phyloP scores from a whole-genome alignment of 345 rosid species.

The Erucastrum elatum region DNA sequence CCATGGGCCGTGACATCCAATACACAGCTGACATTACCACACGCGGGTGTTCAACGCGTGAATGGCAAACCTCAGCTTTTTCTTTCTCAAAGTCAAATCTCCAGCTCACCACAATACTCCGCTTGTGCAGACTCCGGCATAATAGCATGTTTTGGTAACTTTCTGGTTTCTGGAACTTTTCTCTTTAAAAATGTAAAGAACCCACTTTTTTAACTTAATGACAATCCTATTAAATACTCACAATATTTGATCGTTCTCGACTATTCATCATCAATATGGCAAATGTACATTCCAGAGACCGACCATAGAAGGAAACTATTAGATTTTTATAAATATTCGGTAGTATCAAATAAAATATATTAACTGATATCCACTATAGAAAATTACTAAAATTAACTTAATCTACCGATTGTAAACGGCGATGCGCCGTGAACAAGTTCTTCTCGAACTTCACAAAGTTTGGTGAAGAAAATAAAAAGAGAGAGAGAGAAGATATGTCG shows the following conservation, averaged over 20 bases:
- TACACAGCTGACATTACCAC: neutral
- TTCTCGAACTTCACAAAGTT: conserved; percentile 21
- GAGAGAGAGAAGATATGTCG: conserved; percentile 8
- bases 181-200: neutral
- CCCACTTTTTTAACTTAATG: neutral
- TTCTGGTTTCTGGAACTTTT: neutral
- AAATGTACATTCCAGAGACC: neutral
- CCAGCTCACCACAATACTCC: neutral
- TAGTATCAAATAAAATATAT: neutral
- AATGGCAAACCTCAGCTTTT: conserved; percentile 3
- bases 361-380: neutral
- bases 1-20: conserved; percentile 26
- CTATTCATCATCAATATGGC: conserved; percentile 4
- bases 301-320: conserved; percentile 7
- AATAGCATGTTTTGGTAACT: neutral
- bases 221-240: neutral
- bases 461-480: neutral
- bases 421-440: neutral
- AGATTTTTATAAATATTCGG: neutral
- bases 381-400: neutral
- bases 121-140: neutral
- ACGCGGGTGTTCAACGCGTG: conserved; percentile 23
- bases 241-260: neutral
- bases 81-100: conserved; percentile 14
- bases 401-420: neutral